Evolutionary conservation across 371 early-diverging fungal species (phyloP).

Genomic region (Cokeromyces recurvatus): DNA sequence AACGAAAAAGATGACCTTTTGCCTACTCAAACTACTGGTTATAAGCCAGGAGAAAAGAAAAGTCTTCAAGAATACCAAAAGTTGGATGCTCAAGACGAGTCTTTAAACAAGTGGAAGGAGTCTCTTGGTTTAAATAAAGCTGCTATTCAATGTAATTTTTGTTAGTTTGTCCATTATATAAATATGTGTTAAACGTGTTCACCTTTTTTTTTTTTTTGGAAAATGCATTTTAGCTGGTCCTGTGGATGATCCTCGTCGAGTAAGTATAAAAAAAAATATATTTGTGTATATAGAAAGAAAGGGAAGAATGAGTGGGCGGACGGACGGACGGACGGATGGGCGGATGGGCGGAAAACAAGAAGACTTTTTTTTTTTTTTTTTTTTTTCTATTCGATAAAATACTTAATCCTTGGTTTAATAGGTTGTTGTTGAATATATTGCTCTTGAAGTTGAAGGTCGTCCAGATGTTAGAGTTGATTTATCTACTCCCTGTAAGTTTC

Average conservation of each 20-base stretch:
- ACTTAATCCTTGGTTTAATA: constrained; percentile 14
- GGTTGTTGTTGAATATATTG: constrained; percentile 75
- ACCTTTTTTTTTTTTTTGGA: background rate
- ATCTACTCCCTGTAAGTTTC: too few relatives aligned
- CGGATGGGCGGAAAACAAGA: background rate
- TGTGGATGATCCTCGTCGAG: constrained; percentile 63
- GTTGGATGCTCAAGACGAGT: constrained; percentile 91
- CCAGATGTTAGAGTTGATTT: constrained; percentile 83
- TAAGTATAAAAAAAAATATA: constrained; percentile 36
- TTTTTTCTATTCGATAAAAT: too few relatives aligned
- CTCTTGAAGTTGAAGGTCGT: constrained; percentile 80
- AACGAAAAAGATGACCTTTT: constrained; percentile 76
- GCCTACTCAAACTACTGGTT: constrained; percentile 76
- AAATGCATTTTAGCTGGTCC: constrained; percentile 26
- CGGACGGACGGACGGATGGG: background rate
- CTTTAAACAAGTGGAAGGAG: constrained; percentile 93
- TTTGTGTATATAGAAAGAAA: too few relatives aligned
- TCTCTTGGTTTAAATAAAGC: constrained; percentile 75
- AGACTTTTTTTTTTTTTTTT: background rate
- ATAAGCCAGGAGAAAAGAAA: constrained; percentile 87
- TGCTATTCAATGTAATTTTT: constrained; percentile 29
- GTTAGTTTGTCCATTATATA: background rate
- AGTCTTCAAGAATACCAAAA: constrained; percentile 78
- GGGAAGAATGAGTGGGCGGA: background rate
- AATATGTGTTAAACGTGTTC: background rate